phyloP scores from a whole-genome alignment of 495 filamentous ascomycete species.

The Physcia stellaris region DNA sequence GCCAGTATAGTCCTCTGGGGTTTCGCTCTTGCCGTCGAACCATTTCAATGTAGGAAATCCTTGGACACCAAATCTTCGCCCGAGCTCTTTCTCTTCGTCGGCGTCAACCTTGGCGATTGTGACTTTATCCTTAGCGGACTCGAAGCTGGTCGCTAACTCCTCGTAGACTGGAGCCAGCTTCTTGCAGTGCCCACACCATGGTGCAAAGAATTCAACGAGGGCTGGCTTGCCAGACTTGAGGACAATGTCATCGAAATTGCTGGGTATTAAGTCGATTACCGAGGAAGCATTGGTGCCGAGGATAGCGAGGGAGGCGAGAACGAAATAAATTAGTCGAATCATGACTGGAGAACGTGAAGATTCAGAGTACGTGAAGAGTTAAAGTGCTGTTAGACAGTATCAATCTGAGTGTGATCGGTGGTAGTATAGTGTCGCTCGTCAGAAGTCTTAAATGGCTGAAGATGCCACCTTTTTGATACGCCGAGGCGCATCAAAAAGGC shows the following conservation, averaged over 20 bases:
- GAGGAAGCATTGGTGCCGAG: slow-evolving; percentile 31
- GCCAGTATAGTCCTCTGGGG: slow-evolving; percentile 71
- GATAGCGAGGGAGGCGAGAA: slow-evolving; percentile 28
- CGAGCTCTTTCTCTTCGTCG: slow-evolving; percentile 71
- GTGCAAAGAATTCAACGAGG: slow-evolving; percentile 96
- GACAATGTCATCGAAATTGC: slow-evolving; percentile 81
- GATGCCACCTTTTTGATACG: no score
- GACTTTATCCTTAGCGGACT: slow-evolving; percentile 65
- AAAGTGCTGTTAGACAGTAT: no score
- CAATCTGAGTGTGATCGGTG: no score
- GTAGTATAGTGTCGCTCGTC: no score
- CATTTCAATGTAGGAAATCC: slow-evolving; percentile 96
- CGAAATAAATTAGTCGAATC: slow-evolving; percentile 33
- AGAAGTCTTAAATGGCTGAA: no score
- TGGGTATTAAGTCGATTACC: slow-evolving; percentile 74
- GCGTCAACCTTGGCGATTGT: slow-evolving; percentile 92
- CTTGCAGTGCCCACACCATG: slow-evolving; percentile 99
- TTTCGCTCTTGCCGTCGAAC: slow-evolving; percentile 94
- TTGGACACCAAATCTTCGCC: slow-evolving; percentile 73
- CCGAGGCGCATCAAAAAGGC: no score
- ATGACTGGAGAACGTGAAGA: slow-evolving; percentile 17
- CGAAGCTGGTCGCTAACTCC: slow-evolving; percentile 66
- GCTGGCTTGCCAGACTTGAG: slow-evolving; percentile 88
- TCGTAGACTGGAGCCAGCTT: slow-evolving; percentile 89
- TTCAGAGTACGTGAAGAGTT: not conserved